phyloP scores from a whole-genome alignment of 2,329 filamentous ascomycete species.

The Sclerotinia glacialis region DNA sequence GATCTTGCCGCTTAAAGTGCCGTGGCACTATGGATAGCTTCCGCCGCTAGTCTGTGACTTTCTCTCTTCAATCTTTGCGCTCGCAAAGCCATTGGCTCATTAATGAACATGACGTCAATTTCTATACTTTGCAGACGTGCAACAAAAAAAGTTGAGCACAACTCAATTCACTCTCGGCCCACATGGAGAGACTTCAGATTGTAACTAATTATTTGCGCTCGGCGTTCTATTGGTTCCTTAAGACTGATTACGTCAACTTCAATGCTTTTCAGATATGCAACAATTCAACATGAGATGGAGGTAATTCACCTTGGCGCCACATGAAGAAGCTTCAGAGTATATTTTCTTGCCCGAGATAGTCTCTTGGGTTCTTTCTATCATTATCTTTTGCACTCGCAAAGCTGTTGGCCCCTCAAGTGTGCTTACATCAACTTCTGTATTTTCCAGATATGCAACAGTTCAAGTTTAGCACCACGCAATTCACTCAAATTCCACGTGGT shows the following conservation, averaged over 20 bases:
- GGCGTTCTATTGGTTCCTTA: background rate
- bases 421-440: background rate
- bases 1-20: background rate
- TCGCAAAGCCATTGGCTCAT: background rate
- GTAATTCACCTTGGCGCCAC: background rate
- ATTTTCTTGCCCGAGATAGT: background rate
- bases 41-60: background rate
- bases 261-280: background rate
- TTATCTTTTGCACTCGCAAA: background rate
- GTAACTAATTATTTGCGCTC: background rate
- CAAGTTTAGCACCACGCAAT: background rate
- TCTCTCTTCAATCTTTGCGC: background rate
- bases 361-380: background rate
- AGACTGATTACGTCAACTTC: background rate
- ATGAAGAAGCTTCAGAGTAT: background rate
- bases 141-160: background rate
- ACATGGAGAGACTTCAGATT: background rate
- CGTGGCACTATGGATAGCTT: background rate
- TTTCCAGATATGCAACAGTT: background rate
- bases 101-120: background rate
- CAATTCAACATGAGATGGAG: background rate
- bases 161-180: background rate
- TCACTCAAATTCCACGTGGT: background rate
- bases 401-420: background rate
- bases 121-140: slow-evolving; percentile 1